These are phyloP conservation scores for Neurospora sp. DNA, from an alignment of 2,329 filamentous ascomycete species.

Conservation along the genomic window DNA sequence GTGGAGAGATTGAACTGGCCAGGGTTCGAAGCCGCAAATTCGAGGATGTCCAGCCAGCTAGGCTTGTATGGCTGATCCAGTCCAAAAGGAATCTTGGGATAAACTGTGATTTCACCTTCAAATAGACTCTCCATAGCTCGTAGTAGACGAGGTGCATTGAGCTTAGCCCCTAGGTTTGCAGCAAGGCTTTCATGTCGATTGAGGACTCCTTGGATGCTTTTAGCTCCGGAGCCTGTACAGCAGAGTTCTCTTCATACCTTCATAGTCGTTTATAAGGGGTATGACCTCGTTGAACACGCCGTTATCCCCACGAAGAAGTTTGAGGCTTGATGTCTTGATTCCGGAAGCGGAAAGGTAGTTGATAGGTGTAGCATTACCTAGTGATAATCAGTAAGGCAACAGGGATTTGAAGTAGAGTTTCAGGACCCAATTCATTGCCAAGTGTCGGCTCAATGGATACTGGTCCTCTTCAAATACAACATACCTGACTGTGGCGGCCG, in stretches of 20 bases:
- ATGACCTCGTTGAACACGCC: conserved; percentile 68
- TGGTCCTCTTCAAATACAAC: conserved; percentile 15
- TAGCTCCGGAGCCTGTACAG: conserved; percentile 10
- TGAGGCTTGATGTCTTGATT: conserved; percentile 32
- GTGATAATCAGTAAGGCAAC: conserved; percentile 8
- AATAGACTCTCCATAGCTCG: conserved; percentile 82
- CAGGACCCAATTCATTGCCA: neutral
- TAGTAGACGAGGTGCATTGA: conserved; percentile 71
- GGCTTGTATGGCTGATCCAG: conserved; percentile 21
- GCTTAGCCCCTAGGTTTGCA: conserved; percentile 72
- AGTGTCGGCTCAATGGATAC: neutral
- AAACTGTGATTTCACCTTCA: conserved; percentile 60
- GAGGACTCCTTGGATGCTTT: conserved; percentile 48
- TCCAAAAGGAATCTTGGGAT: conserved; percentile 46
- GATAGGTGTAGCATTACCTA: conserved; percentile 31
- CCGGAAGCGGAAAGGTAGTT: conserved; percentile 44
- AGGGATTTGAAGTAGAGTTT: neutral
- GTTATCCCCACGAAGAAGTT: conserved; percentile 41
- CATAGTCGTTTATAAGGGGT: conserved; percentile 66
- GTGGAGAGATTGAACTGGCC: conserved; percentile 66
- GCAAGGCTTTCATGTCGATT: conserved; percentile 81
- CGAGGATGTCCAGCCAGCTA: conserved; percentile 74
- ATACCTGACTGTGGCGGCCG: conserved; percentile 36
- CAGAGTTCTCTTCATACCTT: conserved; percentile 35
- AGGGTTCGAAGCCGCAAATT: conserved; percentile 72